Conservation (phyloP, 1,284 basidiomycete genomes). For the Rhizopogon hawkerae region DNA sequence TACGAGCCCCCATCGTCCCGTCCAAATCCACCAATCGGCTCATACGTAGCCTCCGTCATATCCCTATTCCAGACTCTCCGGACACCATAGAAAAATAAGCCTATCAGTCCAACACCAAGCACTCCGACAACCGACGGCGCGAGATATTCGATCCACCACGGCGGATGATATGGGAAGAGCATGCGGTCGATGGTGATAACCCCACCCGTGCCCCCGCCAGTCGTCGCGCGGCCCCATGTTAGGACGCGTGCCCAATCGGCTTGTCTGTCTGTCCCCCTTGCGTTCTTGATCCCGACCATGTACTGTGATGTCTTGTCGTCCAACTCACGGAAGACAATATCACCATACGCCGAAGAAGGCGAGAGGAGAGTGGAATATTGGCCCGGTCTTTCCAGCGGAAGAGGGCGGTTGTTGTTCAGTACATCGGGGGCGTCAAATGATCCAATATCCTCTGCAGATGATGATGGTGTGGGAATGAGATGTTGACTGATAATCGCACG, state of each 20-base stretch:
- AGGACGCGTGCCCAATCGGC: conserved; percentile 73
- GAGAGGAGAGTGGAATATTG: conserved; percentile 71
- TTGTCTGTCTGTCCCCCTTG: conserved; percentile 64
- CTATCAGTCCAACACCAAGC: conserved; percentile 49
- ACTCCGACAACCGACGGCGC: conserved; percentile 50
- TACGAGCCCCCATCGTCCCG: conserved; percentile 45
- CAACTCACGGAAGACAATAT: conserved; percentile 66
- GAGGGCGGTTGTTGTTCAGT: conserved; percentile 59
- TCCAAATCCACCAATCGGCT: conserved; percentile 73
- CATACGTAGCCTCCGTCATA: conserved; percentile 74
- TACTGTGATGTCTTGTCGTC: conserved; percentile 41
- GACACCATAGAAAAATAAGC: conserved; percentile 66
- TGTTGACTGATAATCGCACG: conserved; percentile 78
- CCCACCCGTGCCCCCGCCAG: conserved; percentile 64
- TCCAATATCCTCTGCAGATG: conserved; percentile 12
- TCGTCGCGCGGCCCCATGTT: conserved; percentile 76
- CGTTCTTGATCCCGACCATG: conserved; percentile 86
- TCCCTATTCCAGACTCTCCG: conserved; percentile 59
- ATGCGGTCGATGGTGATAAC: conserved; percentile 84
- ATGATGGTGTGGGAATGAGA: conserved; percentile 58
- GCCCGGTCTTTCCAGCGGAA: conserved; percentile 62
- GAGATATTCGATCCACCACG: conserved; percentile 71
- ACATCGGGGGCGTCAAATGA: conserved; percentile 27
- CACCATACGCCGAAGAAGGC: conserved; percentile 58
- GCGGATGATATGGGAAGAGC: conserved; percentile 78